Base-by-base conservation (phyloP, 2,329 filamentous ascomycete genomes). In the Sclerotinia sclerotiorum region DNA sequence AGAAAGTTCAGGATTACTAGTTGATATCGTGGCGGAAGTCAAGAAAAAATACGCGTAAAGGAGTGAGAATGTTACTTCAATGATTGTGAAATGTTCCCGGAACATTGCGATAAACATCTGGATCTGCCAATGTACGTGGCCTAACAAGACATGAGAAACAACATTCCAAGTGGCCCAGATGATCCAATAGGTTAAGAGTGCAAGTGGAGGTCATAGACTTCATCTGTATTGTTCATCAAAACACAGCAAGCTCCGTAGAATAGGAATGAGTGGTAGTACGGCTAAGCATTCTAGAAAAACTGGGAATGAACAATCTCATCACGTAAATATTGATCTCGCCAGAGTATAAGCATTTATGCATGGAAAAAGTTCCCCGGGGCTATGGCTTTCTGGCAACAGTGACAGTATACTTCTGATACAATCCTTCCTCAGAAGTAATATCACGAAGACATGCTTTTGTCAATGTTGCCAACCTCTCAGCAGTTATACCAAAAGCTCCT, bases 361-460 rank as follows among this genome's bases (percentile, higher is more conserved):
- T 6, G 21, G 13, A 21, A 17, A 7, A 27, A 39, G 13, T 5
- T 51, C 2, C 44, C 27, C 35, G 5, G 3, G 19, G 3, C 48
- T 61, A 67, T 21, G 48, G 10, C 13, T 62, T 67, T 17, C 65
- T 67, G 44, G 65, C 65, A 54, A 67, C 46, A 42, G 65, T 67
- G 46, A 67, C 35, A 10, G 65, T 67, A 35, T 67, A 67, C 24
- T 54, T 67, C 49, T 67, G 56, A 29, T 67, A 39, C 19, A 67
- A 52, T 42, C 65, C 65, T n/a, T 61, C 55, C 32, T 62, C 56
- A 19, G 56, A 67, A 32, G 39, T 44, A 24, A 67, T 51, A 35
- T 61, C 57, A 44, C 27, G 65, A 62, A 67, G 56, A 62, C 55
- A 67, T 39, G 39, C 46, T 24, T 32, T 67, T 17, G 56, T 67